Base-by-base conservation (phyloP, 371 early-diverging fungal species). In the Furculomyces boomerangus region DNA sequence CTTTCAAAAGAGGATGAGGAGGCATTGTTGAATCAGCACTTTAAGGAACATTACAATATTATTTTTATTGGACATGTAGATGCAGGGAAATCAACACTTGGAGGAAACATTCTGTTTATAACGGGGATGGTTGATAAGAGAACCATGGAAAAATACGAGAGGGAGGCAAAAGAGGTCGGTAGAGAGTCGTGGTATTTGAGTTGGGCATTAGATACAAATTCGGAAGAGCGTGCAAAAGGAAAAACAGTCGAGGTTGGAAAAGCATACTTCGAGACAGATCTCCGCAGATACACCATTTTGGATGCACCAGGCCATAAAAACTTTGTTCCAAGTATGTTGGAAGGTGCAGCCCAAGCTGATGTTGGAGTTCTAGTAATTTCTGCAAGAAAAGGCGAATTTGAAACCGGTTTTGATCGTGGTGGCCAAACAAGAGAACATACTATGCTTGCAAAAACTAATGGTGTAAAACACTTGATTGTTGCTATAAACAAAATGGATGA, bases 51-150 rank as follows among this genome's bases (percentile, higher is more conserved):
- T 71, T 53, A 92, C 37, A 95, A 92, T 70, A 81, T 99, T 64
- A 88, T 99, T 40, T 99, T 99, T 69, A 97, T 99, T 63, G 99
- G 99, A 44, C 99, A 99, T 79, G 99, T 99, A 64, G 99, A 99
- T 82, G 98, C 99, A 60, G 99, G 99, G 60, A 99, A 99, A 74
- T 96, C 97, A 3, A 99, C 99, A 43, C 89, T 98, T 82, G 96
- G 98, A 62, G 99, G 99, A 51, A 93, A 97, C 70, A 84, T 99
- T 49, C 76, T 99, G 73, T 74, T 70, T 60, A 69, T 92, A 29
- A 88, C 97, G 20, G 95, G 91, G 32, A 90, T 95, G 91, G 93
- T 99, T 30, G 99, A 99, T 67, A 92, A 92, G 77, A 83, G 99
- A 65, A 96, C 97, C 2, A 75, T 99, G 80, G 99, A 99, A 61